Conservation (phyloP, 2,329 filamentous ascomycete genomes). For the Monosporascus sp. region DNA sequence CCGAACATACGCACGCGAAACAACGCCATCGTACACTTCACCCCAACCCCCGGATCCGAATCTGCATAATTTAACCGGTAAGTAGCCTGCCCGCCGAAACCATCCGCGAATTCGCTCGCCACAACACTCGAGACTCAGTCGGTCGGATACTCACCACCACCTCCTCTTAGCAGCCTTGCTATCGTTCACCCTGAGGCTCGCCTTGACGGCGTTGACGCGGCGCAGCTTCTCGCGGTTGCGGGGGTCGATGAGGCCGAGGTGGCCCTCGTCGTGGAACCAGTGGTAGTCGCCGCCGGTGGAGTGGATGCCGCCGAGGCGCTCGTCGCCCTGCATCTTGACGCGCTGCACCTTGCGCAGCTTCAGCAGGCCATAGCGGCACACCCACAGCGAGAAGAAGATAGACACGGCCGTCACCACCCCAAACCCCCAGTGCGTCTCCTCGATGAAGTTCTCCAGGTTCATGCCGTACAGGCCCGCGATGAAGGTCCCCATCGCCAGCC, state of each 20-base stretch:
- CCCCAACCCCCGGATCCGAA: too few relatives aligned
- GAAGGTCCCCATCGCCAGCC: constrained; percentile 91
- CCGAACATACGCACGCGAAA: too few relatives aligned
- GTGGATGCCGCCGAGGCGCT: constrained; percentile 8
- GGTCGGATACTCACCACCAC: constrained; percentile 12
- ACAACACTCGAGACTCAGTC: not conserved
- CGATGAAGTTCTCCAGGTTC: constrained; percentile 98
- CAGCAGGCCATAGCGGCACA: constrained; percentile 77
- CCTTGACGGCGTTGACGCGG: constrained; percentile 46
- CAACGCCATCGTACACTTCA: too few relatives aligned
- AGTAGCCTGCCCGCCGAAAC: too few relatives aligned
- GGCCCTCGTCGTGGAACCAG: constrained; percentile 44
- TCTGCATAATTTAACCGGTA: too few relatives aligned
- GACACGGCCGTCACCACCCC: constrained; percentile 67
- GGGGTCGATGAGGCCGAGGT: constrained; percentile 47
- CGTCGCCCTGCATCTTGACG: constrained; percentile 27
- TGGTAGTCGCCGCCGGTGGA: constrained; percentile 25
- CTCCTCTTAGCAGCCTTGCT: constrained; percentile 28
- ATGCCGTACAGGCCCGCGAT: constrained; percentile 98
- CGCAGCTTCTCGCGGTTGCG: constrained; percentile 51
- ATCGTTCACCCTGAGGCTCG: constrained; percentile 1
- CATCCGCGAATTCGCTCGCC: too few relatives aligned
- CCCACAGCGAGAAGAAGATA: constrained; percentile 65
- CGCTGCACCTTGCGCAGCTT: constrained; percentile 63
- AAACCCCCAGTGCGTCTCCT: constrained; percentile 88